These are phyloP conservation scores for Coemansia erecta DNA, from an alignment of 192 early-diverging fungal genomes.

Conservation along the genomic window DNA sequence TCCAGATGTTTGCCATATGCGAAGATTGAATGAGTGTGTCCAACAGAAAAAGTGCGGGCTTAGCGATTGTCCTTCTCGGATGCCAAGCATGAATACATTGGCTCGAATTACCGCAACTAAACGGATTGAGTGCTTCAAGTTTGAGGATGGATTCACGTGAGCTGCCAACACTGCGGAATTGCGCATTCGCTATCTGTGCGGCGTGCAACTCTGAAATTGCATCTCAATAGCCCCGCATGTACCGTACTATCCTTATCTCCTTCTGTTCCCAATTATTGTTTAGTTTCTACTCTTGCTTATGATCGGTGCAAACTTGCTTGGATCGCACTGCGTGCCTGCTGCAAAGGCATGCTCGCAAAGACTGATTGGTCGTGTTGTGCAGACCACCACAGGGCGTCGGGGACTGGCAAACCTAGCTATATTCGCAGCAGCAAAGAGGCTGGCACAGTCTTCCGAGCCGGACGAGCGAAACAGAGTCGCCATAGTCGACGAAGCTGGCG, in stretches of 20 bases:
- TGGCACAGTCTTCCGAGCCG: slow-evolving; percentile 16
- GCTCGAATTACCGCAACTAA: too few relatives aligned
- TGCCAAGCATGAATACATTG: too few relatives aligned
- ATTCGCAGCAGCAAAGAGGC: slow-evolving; percentile 32
- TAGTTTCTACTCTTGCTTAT: neutral
- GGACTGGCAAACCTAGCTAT: slow-evolving; percentile 43
- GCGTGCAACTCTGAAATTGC: neutral
- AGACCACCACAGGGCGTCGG: slow-evolving; percentile 5
- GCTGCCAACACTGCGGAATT: neutral
- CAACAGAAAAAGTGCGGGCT: neutral
- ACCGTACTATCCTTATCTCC: too few relatives aligned
- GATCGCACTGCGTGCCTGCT: neutral
- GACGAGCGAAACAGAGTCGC: slow-evolving; percentile 15
- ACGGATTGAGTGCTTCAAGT: neutral
- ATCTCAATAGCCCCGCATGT: too few relatives aligned
- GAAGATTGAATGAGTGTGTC: neutral
- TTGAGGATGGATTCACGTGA: neutral
- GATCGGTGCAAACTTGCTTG: slow-evolving; percentile 1
- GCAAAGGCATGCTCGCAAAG: neutral
- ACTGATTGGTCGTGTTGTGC: neutral
- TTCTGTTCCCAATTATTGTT: neutral
- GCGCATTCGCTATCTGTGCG: neutral
- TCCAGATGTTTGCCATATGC: slow-evolving; percentile 62
- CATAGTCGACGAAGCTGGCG: slow-evolving; percentile 38
- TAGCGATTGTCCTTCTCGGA: too few relatives aligned